Base-by-base conservation (phyloP, 2,329 filamentous ascomycete species). In the Aspergillus clavatus region DNA sequence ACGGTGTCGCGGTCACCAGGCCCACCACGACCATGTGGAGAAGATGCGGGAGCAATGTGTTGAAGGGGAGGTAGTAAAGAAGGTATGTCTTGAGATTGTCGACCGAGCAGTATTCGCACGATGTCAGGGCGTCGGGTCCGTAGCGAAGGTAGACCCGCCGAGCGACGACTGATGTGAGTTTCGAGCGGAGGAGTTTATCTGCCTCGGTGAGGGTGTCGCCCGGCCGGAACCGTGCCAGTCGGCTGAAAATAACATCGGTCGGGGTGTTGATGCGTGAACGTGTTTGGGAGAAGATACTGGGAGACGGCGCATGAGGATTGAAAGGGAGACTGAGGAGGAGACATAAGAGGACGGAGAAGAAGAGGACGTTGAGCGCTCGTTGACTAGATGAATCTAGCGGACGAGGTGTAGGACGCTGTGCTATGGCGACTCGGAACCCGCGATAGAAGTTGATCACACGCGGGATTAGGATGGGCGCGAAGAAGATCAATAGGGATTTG, bases 251-350 rank as follows among this genome's bases (percentile, higher is more conserved):
- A 26, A 94, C 83, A 61, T 91, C 87, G 33, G 81, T 84, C n/a
- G 89, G 83, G 33, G 87, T 91, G 59, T 89, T 86, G 14, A 97
- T 81, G 26, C 90, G 87, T 40, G 88, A 93, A 45, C 82, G 76
- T 1, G 91, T 96, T 14, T 74, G 67, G 23, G 68, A 62, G 75
- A 97, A 95, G 66, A 97, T 73, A 70, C 96, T 96, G 23, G 58
- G 50, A 21, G 55, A 43, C 31, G 65, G 61, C 19, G 69, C 59
- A 52, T 64, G 58, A 4, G 87, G 85, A 5, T 80, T 73, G 60
- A 89, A 83, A 0, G 88, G 83, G 0, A 91, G 70, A 12, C 85
- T 83, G 47, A 81, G 77, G 47, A 83, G 58, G 41, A 87, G 66
- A 54, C 75, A 78, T 46, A 77, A 50, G 36, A 74, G 54, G 37